Conservation (phyloP, 306 rosid species). For the Acacia melanoxylon region DNA sequence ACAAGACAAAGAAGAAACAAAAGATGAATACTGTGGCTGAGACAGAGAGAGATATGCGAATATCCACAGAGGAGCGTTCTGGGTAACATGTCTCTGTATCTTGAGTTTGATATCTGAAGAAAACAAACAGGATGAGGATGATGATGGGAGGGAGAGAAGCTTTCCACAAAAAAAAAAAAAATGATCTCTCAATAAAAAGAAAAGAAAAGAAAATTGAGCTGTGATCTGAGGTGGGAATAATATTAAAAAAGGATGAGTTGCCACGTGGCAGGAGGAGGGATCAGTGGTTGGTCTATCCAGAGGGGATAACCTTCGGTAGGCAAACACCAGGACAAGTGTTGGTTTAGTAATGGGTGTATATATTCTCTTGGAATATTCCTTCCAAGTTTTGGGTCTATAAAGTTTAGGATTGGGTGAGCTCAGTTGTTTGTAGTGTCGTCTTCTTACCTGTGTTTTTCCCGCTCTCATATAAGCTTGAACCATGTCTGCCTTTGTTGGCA, state of each 20-base stretch:
- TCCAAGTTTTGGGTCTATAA: constrained; percentile 35
- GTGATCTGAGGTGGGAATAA: not conserved
- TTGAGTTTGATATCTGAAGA: not conserved
- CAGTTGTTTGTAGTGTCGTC: constrained; percentile 32
- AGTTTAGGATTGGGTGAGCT: constrained; percentile 23
- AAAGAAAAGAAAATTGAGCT: not conserved
- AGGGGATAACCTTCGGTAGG: constrained; percentile 52
- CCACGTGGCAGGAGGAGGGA: constrained; percentile 47
- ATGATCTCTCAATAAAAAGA: not conserved
- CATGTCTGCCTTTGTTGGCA: constrained; percentile 80
- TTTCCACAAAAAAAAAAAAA: constrained; percentile 36
- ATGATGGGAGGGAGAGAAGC: not conserved
- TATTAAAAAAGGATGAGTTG: constrained; percentile 28
- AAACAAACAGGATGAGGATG: constrained; percentile 27
- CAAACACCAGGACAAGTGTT: constrained; percentile 51
- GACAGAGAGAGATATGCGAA: not conserved
- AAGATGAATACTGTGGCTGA: constrained; percentile 12
- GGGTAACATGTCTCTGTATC: not conserved
- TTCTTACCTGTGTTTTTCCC: not conserved
- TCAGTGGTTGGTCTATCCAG: constrained; percentile 57
- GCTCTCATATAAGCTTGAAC: constrained; percentile 21
- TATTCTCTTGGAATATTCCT: constrained; percentile 44
- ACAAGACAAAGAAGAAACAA: not conserved
- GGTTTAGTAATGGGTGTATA: constrained; percentile 10
- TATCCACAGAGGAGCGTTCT: constrained; percentile 29